Evolutionary conservation across 441 rosid species (phyloP), one percentile per base, ranked within the genome.

Genomic region (Adansonia madagascariensis): DNA sequence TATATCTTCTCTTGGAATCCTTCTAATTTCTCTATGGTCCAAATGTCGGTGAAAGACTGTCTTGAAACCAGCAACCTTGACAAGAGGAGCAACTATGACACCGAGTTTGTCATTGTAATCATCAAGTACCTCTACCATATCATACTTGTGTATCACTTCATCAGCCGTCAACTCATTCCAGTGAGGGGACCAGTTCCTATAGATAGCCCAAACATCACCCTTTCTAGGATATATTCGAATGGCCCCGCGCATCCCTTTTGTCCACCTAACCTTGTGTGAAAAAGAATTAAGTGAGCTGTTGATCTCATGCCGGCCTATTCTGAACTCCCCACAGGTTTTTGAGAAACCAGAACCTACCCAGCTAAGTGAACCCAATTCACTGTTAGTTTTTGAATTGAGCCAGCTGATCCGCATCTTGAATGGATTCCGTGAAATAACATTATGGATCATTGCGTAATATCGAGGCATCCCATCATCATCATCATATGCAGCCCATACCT

Each of bases 191-290:
- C 94, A 91, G 52, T 88, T 75, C 76, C 83, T 80, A 68, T 91
- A 91, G 43, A 89, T 69, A 70, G 94, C 91, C 94, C 94, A 91
- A 18, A 88, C 86, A 18, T 91, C 92, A 0, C 94, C 92, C 73
- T 75, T 85, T 68, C 86, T 80, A 6, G 94, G 94, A 82, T 85
- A 91, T 83, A 90, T 81, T 75, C 71, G 50, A 47, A 90, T 76
- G 39, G 81, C 82, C 61, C 89, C 89, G 0, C 82, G 80, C 0
- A 47, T 62, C 57, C 86, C 89, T 78, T 84, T 89, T 46, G 84
- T 72, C 81, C 79, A 80, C 67, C 75, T 73, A 57, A 91, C 89
- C 80, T 79, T 85, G 85, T 89, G 92, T 20, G 92, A 91, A 73
- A 91, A 89, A 50, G 85, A 79, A 83, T 88, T 83, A 71, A 85